Percentiles rank a stretch among this genome's conserved stretches.
Evolutionary conservation across 768 basidiomycete species (phyloP).

Genomic region (Leucogyrophana mollusca): DNA sequence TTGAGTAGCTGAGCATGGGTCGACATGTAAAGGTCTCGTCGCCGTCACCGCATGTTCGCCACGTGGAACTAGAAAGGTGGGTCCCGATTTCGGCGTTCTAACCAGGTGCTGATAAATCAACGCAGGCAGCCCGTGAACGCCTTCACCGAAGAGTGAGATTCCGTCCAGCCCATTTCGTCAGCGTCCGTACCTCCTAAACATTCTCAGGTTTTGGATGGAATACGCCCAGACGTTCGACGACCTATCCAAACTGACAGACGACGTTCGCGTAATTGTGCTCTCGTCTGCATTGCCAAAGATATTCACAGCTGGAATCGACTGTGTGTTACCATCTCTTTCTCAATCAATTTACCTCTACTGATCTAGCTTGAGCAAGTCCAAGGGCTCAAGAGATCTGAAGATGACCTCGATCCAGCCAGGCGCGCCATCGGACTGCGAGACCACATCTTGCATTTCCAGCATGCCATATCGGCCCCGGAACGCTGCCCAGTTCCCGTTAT

Average conservation of each 20-base stretch:
- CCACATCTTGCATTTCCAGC: slow-evolving; percentile 61
- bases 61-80: slow-evolving; percentile 38
- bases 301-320: slow-evolving; percentile 84
- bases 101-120: neutral
- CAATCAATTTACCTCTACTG: neutral
- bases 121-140: slow-evolving; percentile 66
- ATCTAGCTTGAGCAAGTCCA: slow-evolving; percentile 1
- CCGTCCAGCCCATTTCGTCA: neutral
- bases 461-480: slow-evolving; percentile 65
- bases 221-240: slow-evolving; percentile 61
- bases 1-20: no score
- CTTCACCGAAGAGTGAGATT: slow-evolving; percentile 47
- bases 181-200: neutral
- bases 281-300: slow-evolving; percentile 67
- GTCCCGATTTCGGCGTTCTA: neutral
- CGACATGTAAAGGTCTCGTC: slow-evolving; percentile 34
- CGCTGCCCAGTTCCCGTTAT: slow-evolving; percentile 79
- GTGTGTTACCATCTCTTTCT: slow-evolving; percentile 37
- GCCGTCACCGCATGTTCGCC: slow-evolving; percentile 36
- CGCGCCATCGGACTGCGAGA: slow-evolving; percentile 47
- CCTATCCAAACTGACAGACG: slow-evolving; percentile 44
- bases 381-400: slow-evolving; percentile 24
- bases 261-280: slow-evolving; percentile 71
- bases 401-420: slow-evolving; percentile 53
- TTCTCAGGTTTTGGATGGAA: slow-evolving; percentile 67